These are phyloP conservation scores for Samsoniella hepiali DNA, from an alignment of 2,329 filamentous ascomycete genomes.

Conservation along the genomic window DNA sequence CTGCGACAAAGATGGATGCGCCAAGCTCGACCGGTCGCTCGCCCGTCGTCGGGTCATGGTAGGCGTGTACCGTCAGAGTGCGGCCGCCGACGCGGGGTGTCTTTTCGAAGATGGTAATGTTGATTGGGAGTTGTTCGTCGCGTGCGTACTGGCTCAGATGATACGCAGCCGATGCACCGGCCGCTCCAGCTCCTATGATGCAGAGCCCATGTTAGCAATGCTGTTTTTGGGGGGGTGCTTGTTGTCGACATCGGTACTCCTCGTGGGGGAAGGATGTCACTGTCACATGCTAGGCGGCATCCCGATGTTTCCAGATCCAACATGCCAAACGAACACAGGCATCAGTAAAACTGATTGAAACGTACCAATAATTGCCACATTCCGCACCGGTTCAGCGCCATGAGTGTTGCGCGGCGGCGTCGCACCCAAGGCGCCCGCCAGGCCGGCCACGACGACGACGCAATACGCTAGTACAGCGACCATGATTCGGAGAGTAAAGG, in stretches of 20 bases:
- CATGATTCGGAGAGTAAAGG: neutral
- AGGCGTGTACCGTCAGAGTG: slow-evolving; percentile 78
- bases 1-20: slow-evolving; percentile 84
- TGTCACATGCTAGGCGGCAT: slow-evolving; percentile 5
- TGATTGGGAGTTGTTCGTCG: slow-evolving; percentile 56
- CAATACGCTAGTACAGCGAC: neutral
- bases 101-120: slow-evolving; percentile 87
- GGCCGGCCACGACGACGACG: slow-evolving; percentile 19
- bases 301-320: neutral
- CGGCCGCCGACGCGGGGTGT: slow-evolving; percentile 77
- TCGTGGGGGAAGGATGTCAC: slow-evolving; percentile 6
- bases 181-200: slow-evolving; percentile 75
- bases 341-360: slow-evolving; percentile 5
- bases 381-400: slow-evolving; percentile 26
- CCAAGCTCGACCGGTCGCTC: slow-evolving; percentile 74
- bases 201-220: neutral
- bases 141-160: slow-evolving; percentile 70
- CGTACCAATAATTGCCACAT: slow-evolving; percentile 38
- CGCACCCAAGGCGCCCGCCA: slow-evolving; percentile 20
- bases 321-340: too few relatives aligned
- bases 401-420: neutral
- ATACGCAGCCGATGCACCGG: slow-evolving; percentile 82
- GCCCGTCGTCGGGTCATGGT: slow-evolving; percentile 55
- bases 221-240: neutral
- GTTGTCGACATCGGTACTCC: neutral